phyloP scores from a whole-genome alignment of 2,329 filamentous ascomycete species.

The Pestalotiopsis sp. region DNA sequence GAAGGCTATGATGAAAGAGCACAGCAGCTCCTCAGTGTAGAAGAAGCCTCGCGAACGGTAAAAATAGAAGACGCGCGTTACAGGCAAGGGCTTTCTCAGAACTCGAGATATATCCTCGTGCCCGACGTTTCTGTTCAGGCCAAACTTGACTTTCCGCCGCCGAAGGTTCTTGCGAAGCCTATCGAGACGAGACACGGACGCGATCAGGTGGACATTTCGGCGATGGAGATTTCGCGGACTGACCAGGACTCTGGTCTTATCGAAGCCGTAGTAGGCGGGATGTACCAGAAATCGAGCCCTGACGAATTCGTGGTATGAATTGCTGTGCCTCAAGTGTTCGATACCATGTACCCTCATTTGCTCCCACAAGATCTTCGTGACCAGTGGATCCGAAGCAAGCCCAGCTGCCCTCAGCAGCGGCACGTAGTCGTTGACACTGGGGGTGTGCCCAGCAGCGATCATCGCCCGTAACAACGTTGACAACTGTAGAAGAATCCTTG shows the following conservation, averaged over 20 bases:
- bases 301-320: constrained; percentile 45
- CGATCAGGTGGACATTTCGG: not conserved
- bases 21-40: constrained; percentile 41
- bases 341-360: constrained; percentile 23
- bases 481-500: constrained; percentile 36
- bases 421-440: constrained; percentile 44
- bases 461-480: constrained; percentile 36
- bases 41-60: constrained; percentile 26
- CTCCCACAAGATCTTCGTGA: constrained; percentile 37
- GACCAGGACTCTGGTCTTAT: constrained; percentile 41
- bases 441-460: constrained; percentile 20
- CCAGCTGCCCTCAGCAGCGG: constrained; percentile 49
- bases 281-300: constrained; percentile 49
- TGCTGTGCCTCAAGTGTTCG: constrained; percentile 23
- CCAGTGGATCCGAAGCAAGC: constrained; percentile 38
- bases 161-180: constrained; percentile 18
- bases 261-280: constrained; percentile 47
- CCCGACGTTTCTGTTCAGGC: constrained; percentile 28
- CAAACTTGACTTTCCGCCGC: constrained; percentile 24
- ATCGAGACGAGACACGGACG: constrained; percentile 21
- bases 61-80: constrained; percentile 30
- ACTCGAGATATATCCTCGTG: constrained; percentile 31
- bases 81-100: constrained; percentile 27
- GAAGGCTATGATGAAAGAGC: constrained; percentile 43
- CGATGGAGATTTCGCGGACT: constrained; percentile 40